Evolutionary conservation across 768 basidiomycete genomes (phyloP).

Genomic region (Chalciporus chontae): DNA sequence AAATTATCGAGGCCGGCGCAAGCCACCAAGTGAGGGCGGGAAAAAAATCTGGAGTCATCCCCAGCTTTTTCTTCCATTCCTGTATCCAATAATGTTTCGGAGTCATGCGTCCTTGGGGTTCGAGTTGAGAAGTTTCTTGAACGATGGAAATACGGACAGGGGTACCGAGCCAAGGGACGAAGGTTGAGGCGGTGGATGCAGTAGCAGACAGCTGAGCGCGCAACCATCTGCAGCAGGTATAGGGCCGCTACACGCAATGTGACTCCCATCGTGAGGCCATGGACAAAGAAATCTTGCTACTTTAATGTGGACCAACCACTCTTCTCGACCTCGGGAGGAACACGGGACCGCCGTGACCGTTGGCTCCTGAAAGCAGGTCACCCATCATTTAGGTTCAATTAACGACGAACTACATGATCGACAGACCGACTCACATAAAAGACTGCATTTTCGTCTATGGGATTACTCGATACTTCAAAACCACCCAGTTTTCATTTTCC

Average conservation of each 20-base stretch:
- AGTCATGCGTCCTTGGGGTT: slow-evolving; percentile 75
- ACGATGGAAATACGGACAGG: slow-evolving; percentile 64
- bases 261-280: background rate
- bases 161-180: slow-evolving; percentile 79
- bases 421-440: slow-evolving; percentile 62
- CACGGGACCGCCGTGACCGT: no score
- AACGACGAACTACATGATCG: slow-evolving; percentile 8
- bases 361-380: slow-evolving; percentile 57
- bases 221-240: slow-evolving; percentile 80
- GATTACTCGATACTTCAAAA: slow-evolving; percentile 84
- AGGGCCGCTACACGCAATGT: slow-evolving; percentile 34
- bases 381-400: slow-evolving; percentile 56
- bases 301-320: slow-evolving; percentile 80
- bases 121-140: slow-evolving; percentile 88
- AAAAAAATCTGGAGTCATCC: slow-evolving; percentile 73
- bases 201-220: slow-evolving; percentile 83
- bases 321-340: slow-evolving; percentile 87
- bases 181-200: slow-evolving; percentile 75
- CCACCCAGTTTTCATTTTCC: slow-evolving; percentile 98
- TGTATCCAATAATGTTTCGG: slow-evolving; percentile 74
- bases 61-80: slow-evolving; percentile 67
- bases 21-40: slow-evolving; percentile 75
- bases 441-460: slow-evolving; percentile 73
- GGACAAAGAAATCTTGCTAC: slow-evolving; percentile 53
- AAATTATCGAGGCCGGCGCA: slow-evolving; percentile 86